A percentile compares a stretch with the other conserved stretches of the same genome.
Evolutionary conservation across 78 protist species (phyloP).

Genomic region (Dictyostelium citrinum): DNA sequence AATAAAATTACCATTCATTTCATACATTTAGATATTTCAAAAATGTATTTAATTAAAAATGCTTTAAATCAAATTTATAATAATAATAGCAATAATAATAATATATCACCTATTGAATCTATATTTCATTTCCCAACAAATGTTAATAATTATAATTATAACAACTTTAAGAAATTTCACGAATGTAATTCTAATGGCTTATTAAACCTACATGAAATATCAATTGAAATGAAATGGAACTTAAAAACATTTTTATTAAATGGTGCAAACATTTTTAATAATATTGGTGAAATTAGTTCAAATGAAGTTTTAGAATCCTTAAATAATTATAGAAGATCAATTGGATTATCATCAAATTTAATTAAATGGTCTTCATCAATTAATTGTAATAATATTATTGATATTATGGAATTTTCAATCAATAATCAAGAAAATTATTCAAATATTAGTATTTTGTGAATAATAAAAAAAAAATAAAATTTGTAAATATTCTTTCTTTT

Average conservation of each 20-base stretch:
- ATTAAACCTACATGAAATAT: slow-evolving; percentile 39
- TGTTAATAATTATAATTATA: neutral
- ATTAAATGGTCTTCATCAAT: neutral
- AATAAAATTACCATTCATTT: neutral
- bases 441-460: neutral
- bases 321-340: slow-evolving; percentile 19
- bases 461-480: neutral
- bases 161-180: neutral
- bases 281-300: slow-evolving; percentile 63
- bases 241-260: slow-evolving; percentile 39
- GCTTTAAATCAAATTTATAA: neutral
- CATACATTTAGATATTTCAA: neutral
- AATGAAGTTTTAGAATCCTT: slow-evolving; percentile 81
- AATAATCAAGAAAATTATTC: neutral
- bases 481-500: neutral
- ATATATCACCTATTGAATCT: neutral
- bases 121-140: neutral
- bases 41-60: neutral
- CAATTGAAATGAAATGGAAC: neutral
- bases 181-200: slow-evolving; percentile 76
- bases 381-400: neutral
- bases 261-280: neutral
- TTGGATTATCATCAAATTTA: slow-evolving; percentile 42
- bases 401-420: neutral
- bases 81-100: neutral